A percentile compares a stretch with the other conserved stretches of the same genome.
Evolutionary conservation across 2,329 filamentous ascomycete species (phyloP).

Genomic region (Hymenoscyphus fraxineus): DNA sequence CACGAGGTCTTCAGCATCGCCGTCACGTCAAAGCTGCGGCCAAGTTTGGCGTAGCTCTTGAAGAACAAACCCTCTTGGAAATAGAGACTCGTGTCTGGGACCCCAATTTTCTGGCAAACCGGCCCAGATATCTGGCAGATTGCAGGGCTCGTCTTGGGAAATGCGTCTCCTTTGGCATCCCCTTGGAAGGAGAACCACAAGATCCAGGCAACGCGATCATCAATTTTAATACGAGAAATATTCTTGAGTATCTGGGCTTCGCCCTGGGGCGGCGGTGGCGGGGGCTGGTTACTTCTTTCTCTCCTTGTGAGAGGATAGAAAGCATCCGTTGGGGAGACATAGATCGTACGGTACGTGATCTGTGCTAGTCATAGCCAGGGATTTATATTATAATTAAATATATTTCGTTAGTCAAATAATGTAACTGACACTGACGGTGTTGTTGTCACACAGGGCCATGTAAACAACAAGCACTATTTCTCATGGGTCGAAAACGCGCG

Average conservation of each 20-base stretch:
- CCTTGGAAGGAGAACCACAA: too few species aligned
- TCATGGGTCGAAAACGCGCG: constrained; percentile 79
- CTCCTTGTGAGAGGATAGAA: constrained; percentile 20
- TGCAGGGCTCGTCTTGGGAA: constrained; percentile 65
- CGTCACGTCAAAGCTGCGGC: too few species aligned
- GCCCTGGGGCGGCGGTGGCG: neutral
- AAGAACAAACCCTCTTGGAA: neutral
- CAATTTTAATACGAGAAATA: too few species aligned
- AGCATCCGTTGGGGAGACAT: constrained; percentile 82
- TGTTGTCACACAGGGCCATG: constrained; percentile 72
- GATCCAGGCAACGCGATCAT: too few species aligned
- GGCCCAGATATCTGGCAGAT: constrained; percentile 63
- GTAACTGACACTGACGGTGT: too few species aligned
- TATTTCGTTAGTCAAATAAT: too few species aligned
- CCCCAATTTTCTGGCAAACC: neutral
- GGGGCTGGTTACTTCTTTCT: neutral
- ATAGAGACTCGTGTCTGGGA: neutral
- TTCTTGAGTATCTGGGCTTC: too few species aligned
- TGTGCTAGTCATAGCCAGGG: too few species aligned
- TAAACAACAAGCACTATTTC: constrained; percentile 84
- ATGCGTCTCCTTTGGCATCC: constrained; percentile 68
- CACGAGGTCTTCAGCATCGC: too few species aligned
- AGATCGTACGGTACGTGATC: constrained; percentile 55
- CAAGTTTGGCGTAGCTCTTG: neutral
- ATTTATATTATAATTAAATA: too few species aligned